These are phyloP conservation scores for Exophiala viscosa DNA, from an alignment of 2,329 filamentous ascomycete species.

Conservation along the genomic window DNA sequence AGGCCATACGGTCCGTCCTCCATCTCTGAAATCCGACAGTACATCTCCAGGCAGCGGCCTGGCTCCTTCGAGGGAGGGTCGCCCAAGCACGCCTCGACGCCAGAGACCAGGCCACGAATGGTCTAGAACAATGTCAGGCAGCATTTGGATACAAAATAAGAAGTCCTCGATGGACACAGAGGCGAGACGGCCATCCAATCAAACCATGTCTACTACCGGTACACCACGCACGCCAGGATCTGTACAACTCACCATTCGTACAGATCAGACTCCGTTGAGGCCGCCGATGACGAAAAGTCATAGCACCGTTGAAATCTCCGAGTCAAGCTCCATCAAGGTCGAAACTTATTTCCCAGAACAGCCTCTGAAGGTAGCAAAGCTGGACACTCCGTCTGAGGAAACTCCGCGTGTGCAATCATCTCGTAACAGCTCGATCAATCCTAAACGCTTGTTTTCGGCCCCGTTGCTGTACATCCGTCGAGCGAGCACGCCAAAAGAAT, in stretches of 20 bases:
- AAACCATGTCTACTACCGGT: neutral
- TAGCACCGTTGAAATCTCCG: neutral
- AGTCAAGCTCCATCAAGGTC: constrained; percentile 13
- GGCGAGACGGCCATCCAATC: neutral
- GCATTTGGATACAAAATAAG: constrained; percentile 11
- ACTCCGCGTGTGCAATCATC: neutral
- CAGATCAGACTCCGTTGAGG: constrained; percentile 15
- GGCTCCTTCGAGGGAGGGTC: constrained; percentile 2
- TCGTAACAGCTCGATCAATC: constrained; percentile 17
- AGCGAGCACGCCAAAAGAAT: constrained; percentile 5
- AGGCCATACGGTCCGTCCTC: neutral
- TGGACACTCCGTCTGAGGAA: neutral
- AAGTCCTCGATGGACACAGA: constrained; percentile 6
- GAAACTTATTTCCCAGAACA: constrained; percentile 15
- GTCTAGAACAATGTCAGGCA: constrained; percentile 15
- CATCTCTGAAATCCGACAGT: neutral
- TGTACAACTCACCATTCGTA: constrained; percentile 12
- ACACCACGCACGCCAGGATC: neutral
- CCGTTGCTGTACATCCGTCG: constrained; percentile 13
- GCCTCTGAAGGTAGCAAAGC: neutral
- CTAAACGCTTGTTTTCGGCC: constrained; percentile 16
- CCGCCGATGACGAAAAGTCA: constrained; percentile 9
- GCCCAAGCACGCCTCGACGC: constrained; percentile 2
- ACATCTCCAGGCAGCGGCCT: neutral
- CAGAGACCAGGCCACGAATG: constrained; percentile 7